These are phyloP conservation scores for Mycena rebaudengoi DNA, from an alignment of 768 basidiomycete genomes.

Conservation along the genomic window DNA sequence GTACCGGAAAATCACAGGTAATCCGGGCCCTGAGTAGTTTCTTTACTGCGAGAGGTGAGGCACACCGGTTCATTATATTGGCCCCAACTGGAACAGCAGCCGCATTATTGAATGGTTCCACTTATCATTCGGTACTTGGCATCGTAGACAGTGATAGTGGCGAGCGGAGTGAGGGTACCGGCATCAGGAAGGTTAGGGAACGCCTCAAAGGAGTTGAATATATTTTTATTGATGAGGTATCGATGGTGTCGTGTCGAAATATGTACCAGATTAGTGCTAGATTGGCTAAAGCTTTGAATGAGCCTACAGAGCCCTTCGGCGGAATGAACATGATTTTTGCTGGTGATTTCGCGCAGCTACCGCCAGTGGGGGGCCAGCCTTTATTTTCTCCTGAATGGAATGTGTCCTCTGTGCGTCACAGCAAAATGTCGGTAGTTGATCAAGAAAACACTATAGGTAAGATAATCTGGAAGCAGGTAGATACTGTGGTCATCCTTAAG, in stretches of 20 bases:
- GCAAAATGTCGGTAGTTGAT: not conserved
- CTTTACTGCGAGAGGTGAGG: conserved; percentile 19
- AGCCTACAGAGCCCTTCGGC: conserved; percentile 26
- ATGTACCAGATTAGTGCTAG: conserved; percentile 16
- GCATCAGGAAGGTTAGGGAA: not conserved
- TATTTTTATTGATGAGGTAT: conserved; percentile 42
- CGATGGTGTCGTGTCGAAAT: conserved; percentile 35
- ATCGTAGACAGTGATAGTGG: not conserved
- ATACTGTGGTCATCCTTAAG: conserved; percentile 29
- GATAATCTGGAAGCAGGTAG: conserved; percentile 33
- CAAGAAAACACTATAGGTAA: conserved; percentile 30
- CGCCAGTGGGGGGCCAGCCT: conserved; percentile 22
- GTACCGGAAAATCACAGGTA: no score
- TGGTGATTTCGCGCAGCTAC: conserved; percentile 32
- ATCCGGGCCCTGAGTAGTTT: conserved; percentile 22
- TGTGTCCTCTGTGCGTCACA: not conserved
- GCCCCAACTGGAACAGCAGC: conserved; percentile 37
- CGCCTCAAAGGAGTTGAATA: conserved; percentile 28
- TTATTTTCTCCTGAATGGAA: conserved; percentile 16
- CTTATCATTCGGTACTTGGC: conserved; percentile 30
- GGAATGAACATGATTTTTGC: conserved; percentile 39
- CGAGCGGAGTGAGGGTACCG: no score
- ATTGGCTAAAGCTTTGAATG: conserved; percentile 10
- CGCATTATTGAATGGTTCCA: conserved; percentile 27
- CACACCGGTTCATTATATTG: conserved; percentile 24